These are phyloP conservation scores for Malassezia japonica DNA, from an alignment of 1,284 basidiomycete genomes.

Conservation along the genomic window DNA sequence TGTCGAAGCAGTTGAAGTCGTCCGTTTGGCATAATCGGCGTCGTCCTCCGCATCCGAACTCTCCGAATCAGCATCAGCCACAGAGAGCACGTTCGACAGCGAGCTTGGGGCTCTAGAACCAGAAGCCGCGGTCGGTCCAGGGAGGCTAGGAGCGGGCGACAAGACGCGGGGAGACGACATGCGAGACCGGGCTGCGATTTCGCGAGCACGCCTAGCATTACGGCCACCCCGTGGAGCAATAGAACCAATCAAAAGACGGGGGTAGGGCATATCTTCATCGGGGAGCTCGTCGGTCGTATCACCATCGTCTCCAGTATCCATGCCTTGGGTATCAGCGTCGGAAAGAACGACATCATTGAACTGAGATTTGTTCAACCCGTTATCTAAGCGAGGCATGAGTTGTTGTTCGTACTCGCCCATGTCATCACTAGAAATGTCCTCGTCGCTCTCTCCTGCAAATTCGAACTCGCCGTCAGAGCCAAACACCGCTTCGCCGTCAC, in stretches of 20 bases:
- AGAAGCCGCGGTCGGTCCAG: background rate
- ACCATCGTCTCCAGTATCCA: conserved; percentile 32
- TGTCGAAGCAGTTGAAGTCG: no score
- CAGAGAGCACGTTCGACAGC: conserved; percentile 4
- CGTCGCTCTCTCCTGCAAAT: conserved; percentile 42
- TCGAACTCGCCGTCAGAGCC: conserved; percentile 48
- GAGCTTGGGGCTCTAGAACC: background rate
- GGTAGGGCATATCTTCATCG: conserved; percentile 47
- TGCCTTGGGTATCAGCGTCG: conserved; percentile 11
- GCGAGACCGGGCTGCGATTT: conserved; percentile 39
- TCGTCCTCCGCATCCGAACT: background rate
- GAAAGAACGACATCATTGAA: no score
- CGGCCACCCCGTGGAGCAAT: conserved; percentile 42
- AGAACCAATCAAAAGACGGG: conserved; percentile 42
- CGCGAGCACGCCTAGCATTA: conserved; percentile 38
- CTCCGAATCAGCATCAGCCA: conserved; percentile 1
- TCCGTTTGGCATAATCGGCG: no score
- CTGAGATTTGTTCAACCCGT: no score
- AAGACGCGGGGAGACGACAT: conserved; percentile 23
- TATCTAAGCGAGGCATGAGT: no score
- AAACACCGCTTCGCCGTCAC: conserved; percentile 47
- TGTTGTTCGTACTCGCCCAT: no score
- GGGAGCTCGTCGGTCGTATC: conserved; percentile 47
- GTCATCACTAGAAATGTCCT: conserved; percentile 30
- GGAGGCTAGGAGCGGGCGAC: background rate